These are phyloP conservation scores for Pluteus cervinus DNA, from an alignment of 768 basidiomycete genomes.

Conservation along the genomic window DNA sequence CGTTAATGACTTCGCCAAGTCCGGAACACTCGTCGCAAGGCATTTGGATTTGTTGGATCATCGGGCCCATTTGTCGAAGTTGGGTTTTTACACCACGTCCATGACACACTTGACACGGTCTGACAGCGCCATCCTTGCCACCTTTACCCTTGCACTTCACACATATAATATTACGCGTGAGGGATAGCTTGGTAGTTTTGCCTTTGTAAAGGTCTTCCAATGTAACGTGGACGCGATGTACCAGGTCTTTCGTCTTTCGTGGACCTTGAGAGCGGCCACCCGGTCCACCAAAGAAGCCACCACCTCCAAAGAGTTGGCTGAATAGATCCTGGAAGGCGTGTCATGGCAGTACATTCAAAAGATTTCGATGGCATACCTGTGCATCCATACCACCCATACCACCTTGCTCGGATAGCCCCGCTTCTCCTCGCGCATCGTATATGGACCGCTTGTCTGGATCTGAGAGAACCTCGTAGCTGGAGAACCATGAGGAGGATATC, in stretches of 20 bases:
- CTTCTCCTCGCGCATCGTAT: constrained; percentile 92
- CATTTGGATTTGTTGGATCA: constrained; percentile 99
- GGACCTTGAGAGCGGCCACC: constrained; percentile 65
- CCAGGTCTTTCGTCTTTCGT: constrained; percentile 95
- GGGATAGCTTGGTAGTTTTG: constrained; percentile 95
- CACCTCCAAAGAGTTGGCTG: constrained; percentile 89
- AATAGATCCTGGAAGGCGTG: constrained; percentile 70
- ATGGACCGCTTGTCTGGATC: constrained; percentile 75
- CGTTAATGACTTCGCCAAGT: constrained; percentile 91
- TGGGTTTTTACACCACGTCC: constrained; percentile 91
- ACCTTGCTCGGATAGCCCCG: constrained; percentile 79
- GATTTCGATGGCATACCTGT: constrained; percentile 47
- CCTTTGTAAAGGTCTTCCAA: constrained; percentile 99
- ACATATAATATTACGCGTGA: constrained; percentile 94
- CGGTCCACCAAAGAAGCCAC: constrained; percentile 71
- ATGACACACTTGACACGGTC: constrained; percentile 66
- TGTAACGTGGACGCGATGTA: constrained; percentile 94
- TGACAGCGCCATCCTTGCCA: constrained; percentile 94
- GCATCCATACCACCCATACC: constrained; percentile 97
- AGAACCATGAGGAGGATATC: constrained; percentile 3
- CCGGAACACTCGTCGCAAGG: constrained; percentile 91
- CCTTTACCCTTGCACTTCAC: constrained; percentile 92
- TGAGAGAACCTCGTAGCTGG: constrained; percentile 88
- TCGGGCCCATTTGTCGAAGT: constrained; percentile 96
- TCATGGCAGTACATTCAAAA: constrained; percentile 2